These are phyloP conservation scores for Chlorella sp. DNA, from an alignment of 139 green algal genomes.

Conservation along the genomic window DNA sequence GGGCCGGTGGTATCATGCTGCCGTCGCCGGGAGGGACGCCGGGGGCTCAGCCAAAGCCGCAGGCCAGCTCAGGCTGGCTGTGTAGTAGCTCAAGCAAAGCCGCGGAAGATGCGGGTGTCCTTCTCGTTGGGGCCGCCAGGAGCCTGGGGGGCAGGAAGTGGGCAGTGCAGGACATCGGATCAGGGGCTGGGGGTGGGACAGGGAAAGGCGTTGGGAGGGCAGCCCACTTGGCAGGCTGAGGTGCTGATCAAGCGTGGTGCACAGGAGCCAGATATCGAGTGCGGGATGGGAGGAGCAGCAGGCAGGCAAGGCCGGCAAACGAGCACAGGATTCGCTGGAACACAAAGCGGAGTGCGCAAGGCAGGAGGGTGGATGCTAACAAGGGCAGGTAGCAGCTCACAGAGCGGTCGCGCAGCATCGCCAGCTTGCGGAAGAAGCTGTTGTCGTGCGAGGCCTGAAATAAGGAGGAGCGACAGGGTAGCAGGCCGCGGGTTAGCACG, in stretches of 20 bases:
- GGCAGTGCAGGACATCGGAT: background rate
- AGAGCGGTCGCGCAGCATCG: background rate
- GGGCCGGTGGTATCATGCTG: no score
- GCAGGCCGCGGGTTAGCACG: no score
- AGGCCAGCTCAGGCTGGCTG: background rate
- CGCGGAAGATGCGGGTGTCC: conserved; percentile 30
- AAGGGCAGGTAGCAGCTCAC: background rate
- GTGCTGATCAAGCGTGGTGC: no score
- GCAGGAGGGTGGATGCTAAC: background rate
- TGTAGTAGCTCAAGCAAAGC: background rate
- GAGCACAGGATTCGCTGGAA: background rate
- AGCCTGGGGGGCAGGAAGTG: background rate
- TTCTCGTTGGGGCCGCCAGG: background rate
- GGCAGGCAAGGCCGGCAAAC: background rate
- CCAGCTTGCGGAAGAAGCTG: conserved; percentile 24
- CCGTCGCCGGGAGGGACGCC: no score
- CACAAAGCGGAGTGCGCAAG: background rate
- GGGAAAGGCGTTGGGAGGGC: no score
- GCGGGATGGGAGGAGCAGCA: background rate
- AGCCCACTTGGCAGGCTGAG: no score
- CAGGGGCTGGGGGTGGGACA: background rate
- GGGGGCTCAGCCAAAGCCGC: no score
- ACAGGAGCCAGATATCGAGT: no score
- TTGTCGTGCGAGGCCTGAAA: background rate
- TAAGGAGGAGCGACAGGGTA: no score